Conservation (phyloP, 345 rosid genomes). For the Hevea brasiliensis region DNA sequence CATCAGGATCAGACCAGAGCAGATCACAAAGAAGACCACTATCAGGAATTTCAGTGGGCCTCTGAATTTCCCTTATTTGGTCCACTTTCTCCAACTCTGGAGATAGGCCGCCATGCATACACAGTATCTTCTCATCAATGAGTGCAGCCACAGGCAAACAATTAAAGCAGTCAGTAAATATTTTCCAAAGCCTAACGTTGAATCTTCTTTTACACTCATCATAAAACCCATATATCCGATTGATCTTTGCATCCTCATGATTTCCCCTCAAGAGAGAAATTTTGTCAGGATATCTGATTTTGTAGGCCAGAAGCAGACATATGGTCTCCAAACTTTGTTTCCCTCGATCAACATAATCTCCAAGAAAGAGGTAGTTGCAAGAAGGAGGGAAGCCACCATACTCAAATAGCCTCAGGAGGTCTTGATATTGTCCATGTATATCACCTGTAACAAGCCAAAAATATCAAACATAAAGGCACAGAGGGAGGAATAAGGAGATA, state of each 20-base stretch:
- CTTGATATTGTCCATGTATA: slow-evolving; percentile 93
- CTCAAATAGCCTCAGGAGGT: slow-evolving; percentile 82
- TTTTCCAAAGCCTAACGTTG: slow-evolving; percentile 93
- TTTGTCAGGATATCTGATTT: slow-evolving; percentile 75
- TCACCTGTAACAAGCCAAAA: slow-evolving; percentile 58
- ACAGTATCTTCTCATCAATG: slow-evolving; percentile 81
- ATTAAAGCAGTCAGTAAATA: slow-evolving; percentile 90
- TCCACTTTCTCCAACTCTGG: slow-evolving; percentile 69
- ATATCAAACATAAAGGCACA: slow-evolving; percentile 9
- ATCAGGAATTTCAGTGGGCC: slow-evolving; percentile 94
- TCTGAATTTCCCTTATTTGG: slow-evolving; percentile 72
- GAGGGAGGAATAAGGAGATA: not conserved
- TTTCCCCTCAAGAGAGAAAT: slow-evolving; percentile 84
- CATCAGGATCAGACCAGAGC: slow-evolving; percentile 97
- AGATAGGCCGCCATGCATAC: slow-evolving; percentile 98
- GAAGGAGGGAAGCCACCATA: slow-evolving; percentile 90
- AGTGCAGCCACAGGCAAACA: slow-evolving; percentile 92
- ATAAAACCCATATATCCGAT: slow-evolving; percentile 88
- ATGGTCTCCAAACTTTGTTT: slow-evolving; percentile 96
- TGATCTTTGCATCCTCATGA: slow-evolving; percentile 98
- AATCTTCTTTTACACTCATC: slow-evolving; percentile 98
- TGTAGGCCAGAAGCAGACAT: slow-evolving; percentile 93
- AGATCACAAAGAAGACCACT: slow-evolving; percentile 90
- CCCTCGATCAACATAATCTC: slow-evolving; percentile 97
- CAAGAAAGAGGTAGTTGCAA: slow-evolving; percentile 87